Evolutionary conservation across 2,329 filamentous ascomycete genomes (phyloP).

Genomic region (Lomentospora prolificans): DNA sequence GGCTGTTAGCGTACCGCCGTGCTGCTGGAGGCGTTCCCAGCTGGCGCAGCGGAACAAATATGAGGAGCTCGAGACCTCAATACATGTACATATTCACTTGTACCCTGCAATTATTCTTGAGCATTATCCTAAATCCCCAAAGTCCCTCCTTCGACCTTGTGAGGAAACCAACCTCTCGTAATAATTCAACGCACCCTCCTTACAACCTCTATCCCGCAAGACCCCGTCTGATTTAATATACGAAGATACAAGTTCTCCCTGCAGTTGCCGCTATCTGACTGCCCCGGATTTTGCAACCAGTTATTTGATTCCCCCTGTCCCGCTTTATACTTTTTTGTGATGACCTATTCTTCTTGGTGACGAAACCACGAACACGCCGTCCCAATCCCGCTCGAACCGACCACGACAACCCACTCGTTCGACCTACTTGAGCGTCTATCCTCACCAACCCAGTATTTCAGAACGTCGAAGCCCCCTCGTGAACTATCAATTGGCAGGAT

Average conservation of each 20-base stretch:
- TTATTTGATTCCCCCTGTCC: background rate
- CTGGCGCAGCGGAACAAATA: too few relatives aligned
- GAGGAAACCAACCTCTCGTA: background rate
- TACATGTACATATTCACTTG: background rate
- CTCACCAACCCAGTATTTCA: too few relatives aligned
- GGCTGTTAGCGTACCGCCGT: background rate
- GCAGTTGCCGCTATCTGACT: background rate
- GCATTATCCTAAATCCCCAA: background rate
- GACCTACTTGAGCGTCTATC: background rate
- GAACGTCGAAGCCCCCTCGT: background rate
- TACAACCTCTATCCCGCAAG: background rate
- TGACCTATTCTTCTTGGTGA: background rate
- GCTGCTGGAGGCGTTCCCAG: background rate
- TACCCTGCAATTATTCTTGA: background rate
- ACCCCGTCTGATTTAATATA: background rate
- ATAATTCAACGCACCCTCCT: background rate
- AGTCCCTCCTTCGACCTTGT: background rate
- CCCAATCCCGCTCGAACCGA: background rate
- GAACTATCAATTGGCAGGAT: slow-evolving; percentile 7
- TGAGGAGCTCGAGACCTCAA: too few relatives aligned
- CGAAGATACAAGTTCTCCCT: background rate
- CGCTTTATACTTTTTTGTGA: background rate
- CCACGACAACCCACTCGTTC: background rate
- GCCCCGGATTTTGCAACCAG: background rate
- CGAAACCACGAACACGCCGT: background rate